Percentiles rank a stretch among this genome's conserved stretches.
Conservation (phyloP, 306 rosid genomes). For the Fagus sylvatica region DNA sequence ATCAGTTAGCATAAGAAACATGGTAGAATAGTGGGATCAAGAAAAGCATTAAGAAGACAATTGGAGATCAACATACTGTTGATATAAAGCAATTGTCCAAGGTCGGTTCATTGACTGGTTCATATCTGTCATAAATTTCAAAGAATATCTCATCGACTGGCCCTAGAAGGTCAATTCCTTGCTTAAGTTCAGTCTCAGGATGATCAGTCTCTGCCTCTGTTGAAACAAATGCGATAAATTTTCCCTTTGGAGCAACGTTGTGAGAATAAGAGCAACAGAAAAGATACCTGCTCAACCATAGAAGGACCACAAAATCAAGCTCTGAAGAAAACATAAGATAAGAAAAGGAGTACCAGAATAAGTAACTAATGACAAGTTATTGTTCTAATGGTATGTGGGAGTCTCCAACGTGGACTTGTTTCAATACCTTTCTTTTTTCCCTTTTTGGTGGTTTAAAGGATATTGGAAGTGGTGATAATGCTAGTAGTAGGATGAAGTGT, state of each 20-base stretch:
- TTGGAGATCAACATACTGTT: slow-evolving; percentile 48
- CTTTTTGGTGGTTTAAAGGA: background rate
- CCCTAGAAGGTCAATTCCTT: slow-evolving; percentile 92
- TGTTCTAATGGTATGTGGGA: background rate
- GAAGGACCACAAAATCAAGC: background rate
- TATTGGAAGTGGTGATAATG: background rate
- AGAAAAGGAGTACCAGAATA: background rate
- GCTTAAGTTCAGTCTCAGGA: slow-evolving; percentile 82
- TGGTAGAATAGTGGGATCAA: background rate
- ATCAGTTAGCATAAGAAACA: background rate
- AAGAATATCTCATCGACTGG: slow-evolving; percentile 89
- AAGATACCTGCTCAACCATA: slow-evolving; percentile 67
- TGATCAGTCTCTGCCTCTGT: slow-evolving; percentile 91
- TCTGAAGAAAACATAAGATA: background rate
- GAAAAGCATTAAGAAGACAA: background rate
- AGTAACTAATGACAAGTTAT: background rate
- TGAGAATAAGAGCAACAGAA: slow-evolving; percentile 96
- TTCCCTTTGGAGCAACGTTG: slow-evolving; percentile 96
- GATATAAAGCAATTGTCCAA: slow-evolving; percentile 94
- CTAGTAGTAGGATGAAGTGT: background rate
- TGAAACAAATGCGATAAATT: slow-evolving; percentile 92
- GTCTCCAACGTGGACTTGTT: background rate
- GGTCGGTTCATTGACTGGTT: slow-evolving; percentile 85
- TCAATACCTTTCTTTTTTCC: background rate
- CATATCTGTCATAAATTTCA: slow-evolving; percentile 83